Percentiles rank a stretch among this genome's conserved stretches.
phyloP scores from a whole-genome alignment of 1,284 basidiomycete species.

The Irpex sp. region DNA sequence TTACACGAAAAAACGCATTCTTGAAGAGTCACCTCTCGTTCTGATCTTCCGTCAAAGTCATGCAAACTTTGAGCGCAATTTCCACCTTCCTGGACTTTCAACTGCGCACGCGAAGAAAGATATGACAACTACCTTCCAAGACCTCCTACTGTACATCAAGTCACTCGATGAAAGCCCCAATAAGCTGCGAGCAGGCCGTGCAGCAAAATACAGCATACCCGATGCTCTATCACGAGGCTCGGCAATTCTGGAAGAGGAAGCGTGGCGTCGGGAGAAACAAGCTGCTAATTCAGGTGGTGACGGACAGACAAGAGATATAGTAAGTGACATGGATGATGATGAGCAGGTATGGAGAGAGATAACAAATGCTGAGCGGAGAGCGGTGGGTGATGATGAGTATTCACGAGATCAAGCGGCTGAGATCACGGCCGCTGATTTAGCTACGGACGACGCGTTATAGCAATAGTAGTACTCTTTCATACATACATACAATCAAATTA shows the following conservation, averaged over 20 bases:
- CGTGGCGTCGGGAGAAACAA: not conserved
- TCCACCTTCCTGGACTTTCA: constrained; percentile 24
- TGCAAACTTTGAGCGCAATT: constrained; percentile 25
- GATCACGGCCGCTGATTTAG: not conserved
- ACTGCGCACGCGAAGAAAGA: constrained; percentile 23
- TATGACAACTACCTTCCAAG: constrained; percentile 26
- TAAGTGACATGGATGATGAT: too few relatives aligned
- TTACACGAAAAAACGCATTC: constrained; percentile 23
- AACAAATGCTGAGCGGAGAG: not conserved
- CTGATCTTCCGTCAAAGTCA: constrained; percentile 23
- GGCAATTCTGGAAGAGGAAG: not conserved
- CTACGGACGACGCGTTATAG: not conserved
- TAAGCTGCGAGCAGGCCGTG: constrained; percentile 15
- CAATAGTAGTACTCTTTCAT: too few relatives aligned
- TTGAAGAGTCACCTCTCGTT: constrained; percentile 30
- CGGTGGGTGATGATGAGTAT: not conserved
- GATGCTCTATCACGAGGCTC: constrained; percentile 22
- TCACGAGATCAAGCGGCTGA: not conserved
- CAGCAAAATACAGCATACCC: constrained; percentile 16
- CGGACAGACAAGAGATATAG: too few relatives aligned
- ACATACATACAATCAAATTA: too few relatives aligned
- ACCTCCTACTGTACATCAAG: constrained; percentile 20
- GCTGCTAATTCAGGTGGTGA: not conserved
- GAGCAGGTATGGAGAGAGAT: not conserved
- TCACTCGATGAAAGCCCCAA: constrained; percentile 15